phyloP scores from a whole-genome alignment of 345 rosid species.

The Salix dunnii region DNA sequence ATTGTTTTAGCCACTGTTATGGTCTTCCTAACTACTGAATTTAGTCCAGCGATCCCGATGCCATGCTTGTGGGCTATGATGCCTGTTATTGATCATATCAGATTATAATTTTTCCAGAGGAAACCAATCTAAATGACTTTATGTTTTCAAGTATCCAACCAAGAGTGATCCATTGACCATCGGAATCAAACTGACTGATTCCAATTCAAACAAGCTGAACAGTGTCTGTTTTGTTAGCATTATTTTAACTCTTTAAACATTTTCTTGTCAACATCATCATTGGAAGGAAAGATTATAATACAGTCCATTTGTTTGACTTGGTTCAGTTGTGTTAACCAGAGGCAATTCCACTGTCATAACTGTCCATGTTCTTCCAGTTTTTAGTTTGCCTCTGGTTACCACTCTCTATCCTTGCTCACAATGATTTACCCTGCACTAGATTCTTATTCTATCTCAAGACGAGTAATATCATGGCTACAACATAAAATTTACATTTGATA shows the following conservation, averaged over 20 bases:
- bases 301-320: no score
- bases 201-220: not conserved
- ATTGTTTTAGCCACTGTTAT: not conserved
- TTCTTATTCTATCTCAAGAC: not conserved
- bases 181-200: not conserved
- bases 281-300: not conserved
- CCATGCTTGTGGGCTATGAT: not conserved
- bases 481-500: constrained; percentile 29
- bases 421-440: not conserved
- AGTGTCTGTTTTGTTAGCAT: not conserved
- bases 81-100: not conserved
- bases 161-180: not conserved
- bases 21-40: no score
- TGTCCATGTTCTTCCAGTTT: not conserved
- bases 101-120: not conserved
- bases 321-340: no score
- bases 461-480: constrained; percentile 1
- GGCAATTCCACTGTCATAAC: not conserved
- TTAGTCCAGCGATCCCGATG: not conserved
- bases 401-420: not conserved
- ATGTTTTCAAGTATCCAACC: no score
- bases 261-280: not conserved
- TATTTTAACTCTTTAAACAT: no score
- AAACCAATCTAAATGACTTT: not conserved
- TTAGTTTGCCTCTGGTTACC: not conserved